Evolutionary conservation across 169 alveolate species (phyloP), one percentile per base, ranked within the genome.

Genomic region (Fabrea salina): DNA sequence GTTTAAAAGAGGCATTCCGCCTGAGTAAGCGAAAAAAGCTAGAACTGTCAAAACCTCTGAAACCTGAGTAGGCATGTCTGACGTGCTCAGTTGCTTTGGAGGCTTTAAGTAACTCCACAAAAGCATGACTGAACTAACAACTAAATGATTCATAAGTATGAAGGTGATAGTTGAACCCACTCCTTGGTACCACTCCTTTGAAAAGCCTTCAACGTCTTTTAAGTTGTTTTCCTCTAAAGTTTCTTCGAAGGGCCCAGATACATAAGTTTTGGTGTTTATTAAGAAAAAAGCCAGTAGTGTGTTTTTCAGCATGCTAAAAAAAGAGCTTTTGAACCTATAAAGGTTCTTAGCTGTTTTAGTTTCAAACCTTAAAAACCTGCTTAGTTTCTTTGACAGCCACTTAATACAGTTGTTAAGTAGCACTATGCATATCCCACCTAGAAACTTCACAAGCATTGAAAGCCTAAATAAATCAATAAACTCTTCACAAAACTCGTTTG

Each of bases 1-100:
- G 6, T 79, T 37, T 33, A 84, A 30, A 22, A 84, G 11, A 19
- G 89, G 89, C 37, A 84, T 80, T 53, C 87, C 85, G 13, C 86
- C 86, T 19, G 79, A 79, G 35, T 79, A 80, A 33, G 80, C 25
- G 27, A 84, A 27, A 22, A 79, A 57, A 32, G 74, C 19, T 30
- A 40, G 74, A 22, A 84, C 50, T 5, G 79, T 70, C 33, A 84
- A 30, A 16, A 71, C 66, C 27, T 19, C 16, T 22, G 87, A 67
- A 4, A 59, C 66, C 41, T 64, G n/a, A n/a, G 53, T 22, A 16
- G 87, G 22, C 0, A 84, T 19, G 27, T 79, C 82, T 59, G 74
- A n/a, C n/a, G n/a, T n/a, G n/a, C n/a, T n/a, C n/a, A n/a, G n/a
- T n/a, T n/a, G n/a, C n/a, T n/a, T n/a, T n/a, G n/a, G n/a, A n/a